Evolutionary conservation across 2,329 filamentous ascomycete genomes (phyloP).

Genomic region (Penicillium digitatum): DNA sequence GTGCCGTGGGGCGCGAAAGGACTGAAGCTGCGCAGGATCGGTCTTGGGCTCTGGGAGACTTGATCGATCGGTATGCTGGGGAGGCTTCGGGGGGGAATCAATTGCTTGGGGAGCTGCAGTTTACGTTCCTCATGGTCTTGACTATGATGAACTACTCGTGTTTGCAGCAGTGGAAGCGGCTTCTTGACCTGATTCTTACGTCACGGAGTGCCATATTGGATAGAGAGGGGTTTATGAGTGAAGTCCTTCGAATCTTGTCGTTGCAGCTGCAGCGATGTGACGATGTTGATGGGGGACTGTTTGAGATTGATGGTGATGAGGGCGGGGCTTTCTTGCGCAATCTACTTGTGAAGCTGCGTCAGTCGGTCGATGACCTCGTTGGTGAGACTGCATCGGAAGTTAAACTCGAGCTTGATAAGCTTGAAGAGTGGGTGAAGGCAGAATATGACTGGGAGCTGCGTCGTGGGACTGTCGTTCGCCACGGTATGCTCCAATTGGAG

Average conservation of each 20-base stretch:
- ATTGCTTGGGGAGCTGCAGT: constrained; percentile 58
- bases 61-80: constrained; percentile 42
- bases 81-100: constrained; percentile 34
- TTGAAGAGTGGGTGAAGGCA: constrained; percentile 53
- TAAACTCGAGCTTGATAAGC: constrained; percentile 51
- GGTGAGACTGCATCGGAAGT: constrained; percentile 38
- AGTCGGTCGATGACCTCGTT: constrained; percentile 48
- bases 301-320: constrained; percentile 53
- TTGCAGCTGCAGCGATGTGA: constrained; percentile 55
- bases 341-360: constrained; percentile 52
- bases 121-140: constrained; percentile 60
- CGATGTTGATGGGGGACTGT: constrained; percentile 59
- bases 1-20: constrained; percentile 58
- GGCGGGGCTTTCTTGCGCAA: constrained; percentile 52
- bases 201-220: constrained; percentile 51
- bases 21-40: constrained; percentile 61
- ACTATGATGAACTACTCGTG: constrained; percentile 64
- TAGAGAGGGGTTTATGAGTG: constrained; percentile 50
- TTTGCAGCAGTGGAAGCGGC: constrained; percentile 61
- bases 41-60: constrained; percentile 57
- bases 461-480: constrained; percentile 51
- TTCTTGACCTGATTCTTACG: constrained; percentile 56
- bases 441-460: constrained; percentile 58
- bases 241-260: constrained; percentile 48
- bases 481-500: constrained; percentile 58